phyloP scores from a whole-genome alignment of 2,329 filamentous ascomycete genomes.

The Pseudopithomyces maydicus region DNA sequence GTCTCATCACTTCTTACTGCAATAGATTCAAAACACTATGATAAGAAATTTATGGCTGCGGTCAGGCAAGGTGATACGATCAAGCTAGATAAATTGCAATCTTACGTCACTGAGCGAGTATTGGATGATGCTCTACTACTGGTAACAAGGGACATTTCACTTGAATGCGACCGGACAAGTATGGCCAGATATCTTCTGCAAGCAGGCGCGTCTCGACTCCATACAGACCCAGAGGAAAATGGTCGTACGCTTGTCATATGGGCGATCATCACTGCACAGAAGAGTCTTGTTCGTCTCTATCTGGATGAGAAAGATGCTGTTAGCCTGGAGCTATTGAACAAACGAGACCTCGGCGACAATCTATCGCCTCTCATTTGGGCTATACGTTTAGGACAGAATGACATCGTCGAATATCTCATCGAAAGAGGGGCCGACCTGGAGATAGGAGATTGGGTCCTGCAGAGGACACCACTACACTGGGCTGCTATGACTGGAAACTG shows the following conservation, averaged over 20 bases:
- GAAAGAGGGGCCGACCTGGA: background rate
- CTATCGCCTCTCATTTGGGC: slow-evolving; percentile 6
- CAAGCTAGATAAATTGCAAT: background rate
- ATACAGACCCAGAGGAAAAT: background rate
- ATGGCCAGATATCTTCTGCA: background rate
- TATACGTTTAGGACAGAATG: background rate
- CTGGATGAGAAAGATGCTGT: background rate
- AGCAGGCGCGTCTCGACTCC: background rate
- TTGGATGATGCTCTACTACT: background rate
- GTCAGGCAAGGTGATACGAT: background rate
- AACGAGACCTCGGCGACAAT: background rate
- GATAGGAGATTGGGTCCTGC: background rate
- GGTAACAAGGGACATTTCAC: background rate
- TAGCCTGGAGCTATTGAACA: background rate
- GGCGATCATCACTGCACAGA: slow-evolving; percentile 1
- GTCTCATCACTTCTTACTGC: background rate
- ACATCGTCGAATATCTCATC: background rate
- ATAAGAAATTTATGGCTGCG: background rate
- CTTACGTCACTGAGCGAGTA: background rate
- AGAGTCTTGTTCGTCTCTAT: background rate
- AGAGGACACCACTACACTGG: slow-evolving; percentile 4
- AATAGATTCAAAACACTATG: background rate
- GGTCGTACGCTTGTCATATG: slow-evolving; percentile 8
- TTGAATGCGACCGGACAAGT: background rate
- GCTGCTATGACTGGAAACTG: slow-evolving; percentile 4